Evolutionary conservation across 306 rosid species (phyloP).

Genomic region (Cyclanthera cordifolia): DNA sequence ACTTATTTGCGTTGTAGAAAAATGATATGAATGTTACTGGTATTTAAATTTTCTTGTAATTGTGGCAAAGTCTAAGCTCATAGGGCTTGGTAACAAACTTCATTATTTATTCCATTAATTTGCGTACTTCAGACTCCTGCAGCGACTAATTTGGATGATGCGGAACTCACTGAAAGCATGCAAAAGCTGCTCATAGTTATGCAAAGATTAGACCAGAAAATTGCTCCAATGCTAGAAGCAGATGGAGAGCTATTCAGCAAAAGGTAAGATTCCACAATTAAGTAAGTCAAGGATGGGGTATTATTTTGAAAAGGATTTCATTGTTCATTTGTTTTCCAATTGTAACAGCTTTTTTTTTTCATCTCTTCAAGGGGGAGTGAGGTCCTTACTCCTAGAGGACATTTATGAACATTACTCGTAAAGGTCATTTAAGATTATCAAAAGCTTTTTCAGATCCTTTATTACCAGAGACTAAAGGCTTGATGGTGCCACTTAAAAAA

Average conservation of each 20-base stretch:
- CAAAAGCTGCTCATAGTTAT: slow-evolving; percentile 88
- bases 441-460: not conserved
- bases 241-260: slow-evolving; percentile 85
- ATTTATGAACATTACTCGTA: not conserved
- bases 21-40: not conserved
- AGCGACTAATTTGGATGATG: slow-evolving; percentile 80
- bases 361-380: not conserved
- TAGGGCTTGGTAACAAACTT: not conserved
- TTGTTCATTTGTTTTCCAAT: not conserved
- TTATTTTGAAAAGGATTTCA: not conserved
- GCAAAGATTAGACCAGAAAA: slow-evolving; percentile 88
- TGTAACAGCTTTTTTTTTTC: not conserved
- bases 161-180: slow-evolving; percentile 83
- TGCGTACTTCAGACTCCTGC: slow-evolving; percentile 66
- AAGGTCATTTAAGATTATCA: not conserved
- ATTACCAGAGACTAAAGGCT: not conserved
- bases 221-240: slow-evolving; percentile 77
- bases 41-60: not conserved
- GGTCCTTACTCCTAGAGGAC: not conserved
- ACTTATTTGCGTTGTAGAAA: not conserved
- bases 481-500: no score
- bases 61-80: not conserved
- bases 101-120: slow-evolving; percentile 2
- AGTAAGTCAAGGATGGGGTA: not conserved
- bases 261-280: slow-evolving; percentile 33